Base-by-base conservation (phyloP, 805 yeast species). In the Candida ipomoeae region DNA sequence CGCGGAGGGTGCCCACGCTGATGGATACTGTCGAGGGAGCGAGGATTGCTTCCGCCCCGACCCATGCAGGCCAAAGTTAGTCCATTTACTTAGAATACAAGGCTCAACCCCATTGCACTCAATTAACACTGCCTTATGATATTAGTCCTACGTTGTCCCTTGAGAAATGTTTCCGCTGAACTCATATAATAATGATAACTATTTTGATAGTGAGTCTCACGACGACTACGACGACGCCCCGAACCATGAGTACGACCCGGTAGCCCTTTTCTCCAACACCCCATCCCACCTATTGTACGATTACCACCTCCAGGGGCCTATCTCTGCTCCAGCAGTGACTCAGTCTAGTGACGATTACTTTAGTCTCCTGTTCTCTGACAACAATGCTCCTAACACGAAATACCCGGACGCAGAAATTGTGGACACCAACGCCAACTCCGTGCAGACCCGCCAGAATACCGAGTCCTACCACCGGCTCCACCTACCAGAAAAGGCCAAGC, bases 271-370 rank as follows among this genome's bases (percentile, higher is more conserved):
- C 23, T 35, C 46, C 40, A 32, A 44, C 40, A 35, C 46, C 18
- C 46, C 39, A 36, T 13, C 39, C 10, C 40, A 44, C 23, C 11
- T 35, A 15, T 11, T 35, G 46, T 15, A 11, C 34, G 46, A 44
- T 5, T 35, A 29, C 47, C 44, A 45, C 17, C 42, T 35, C 17
- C 48, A 23, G 18, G 58, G 58, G 7, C 50, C 57, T 4, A 53
- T 48, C 15, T 54, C 57, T 31, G 58, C 58, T 1, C 58, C 58
- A 8, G 58, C 58, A 2, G 51, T 50, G 3, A 41, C 57, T 6
- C 49, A 44, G 20, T 40, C 48, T 4, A 40, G 47, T 35, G 57
- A 49, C 6, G 58, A 53, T 41, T 55, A 55, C 34, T 55, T 55
- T 47, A 48, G 53, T 33, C 49, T 50, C 17, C 48, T 38, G 48